Evolutionary conservation across 1,139 yeast species (phyloP).

Genomic region (Blastobotrys elegans): DNA sequence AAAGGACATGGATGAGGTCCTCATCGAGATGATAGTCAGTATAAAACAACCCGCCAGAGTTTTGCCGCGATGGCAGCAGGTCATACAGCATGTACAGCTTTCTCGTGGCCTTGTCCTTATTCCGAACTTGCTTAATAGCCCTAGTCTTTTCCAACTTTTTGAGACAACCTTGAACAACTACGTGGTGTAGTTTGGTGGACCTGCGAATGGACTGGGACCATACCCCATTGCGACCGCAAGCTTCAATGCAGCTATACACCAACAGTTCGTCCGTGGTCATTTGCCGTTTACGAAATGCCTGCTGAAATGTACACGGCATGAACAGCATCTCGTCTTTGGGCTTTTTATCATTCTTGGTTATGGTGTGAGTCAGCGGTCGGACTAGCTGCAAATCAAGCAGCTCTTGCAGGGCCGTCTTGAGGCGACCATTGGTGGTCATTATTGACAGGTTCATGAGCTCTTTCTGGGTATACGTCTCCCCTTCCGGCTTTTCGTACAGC

Average conservation of each 20-base stretch:
- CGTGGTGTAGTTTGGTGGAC: constrained; percentile 87
- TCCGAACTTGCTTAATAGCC: constrained; percentile 65
- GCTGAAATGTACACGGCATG: too few relatives aligned
- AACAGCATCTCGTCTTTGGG: too few relatives aligned
- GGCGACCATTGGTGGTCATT: too few relatives aligned
- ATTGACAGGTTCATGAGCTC: too few relatives aligned
- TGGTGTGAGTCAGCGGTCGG: constrained; percentile 48
- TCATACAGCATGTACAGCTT: constrained; percentile 93
- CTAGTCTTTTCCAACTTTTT: constrained; percentile 60
- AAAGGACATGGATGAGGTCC: constrained; percentile 80
- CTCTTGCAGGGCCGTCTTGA: constrained; percentile 24
- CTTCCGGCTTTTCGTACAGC: too few relatives aligned
- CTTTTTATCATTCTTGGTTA: too few relatives aligned
- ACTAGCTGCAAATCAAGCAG: constrained; percentile 46
- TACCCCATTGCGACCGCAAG: constrained; percentile 85
- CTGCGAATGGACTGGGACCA: constrained; percentile 95
- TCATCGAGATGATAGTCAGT: constrained; percentile 93
- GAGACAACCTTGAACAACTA: constrained; percentile 78
- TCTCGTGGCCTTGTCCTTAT: constrained; percentile 89
- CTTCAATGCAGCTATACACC: constrained; percentile 86
- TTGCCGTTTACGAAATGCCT: too few relatives aligned
- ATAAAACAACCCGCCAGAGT: constrained; percentile 99
- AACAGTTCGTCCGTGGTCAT: constrained; percentile 87
- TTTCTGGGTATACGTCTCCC: too few relatives aligned
- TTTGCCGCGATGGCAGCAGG: constrained; percentile 87